These are phyloP conservation scores for Stenogyne calaminthoides DNA, from an alignment of 305 asterid species.

Conservation along the genomic window DNA sequence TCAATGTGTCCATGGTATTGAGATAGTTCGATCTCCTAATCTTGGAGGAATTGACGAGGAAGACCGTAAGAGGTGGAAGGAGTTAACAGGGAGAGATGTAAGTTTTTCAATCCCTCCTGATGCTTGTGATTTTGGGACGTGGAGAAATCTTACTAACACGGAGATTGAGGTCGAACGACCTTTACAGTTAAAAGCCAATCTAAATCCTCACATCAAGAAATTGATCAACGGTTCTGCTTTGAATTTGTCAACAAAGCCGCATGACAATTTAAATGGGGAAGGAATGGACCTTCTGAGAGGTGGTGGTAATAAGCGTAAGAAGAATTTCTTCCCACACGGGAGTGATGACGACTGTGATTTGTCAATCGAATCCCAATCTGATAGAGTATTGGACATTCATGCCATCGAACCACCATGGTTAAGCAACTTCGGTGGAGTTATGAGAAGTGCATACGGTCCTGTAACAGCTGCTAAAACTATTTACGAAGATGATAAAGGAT, in stretches of 20 bases:
- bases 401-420: slow-evolving; percentile 68
- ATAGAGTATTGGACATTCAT: slow-evolving; percentile 53
- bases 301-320: slow-evolving; percentile 47
- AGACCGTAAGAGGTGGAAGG: slow-evolving; percentile 76
- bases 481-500: slow-evolving; percentile 74
- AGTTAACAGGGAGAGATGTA: slow-evolving; percentile 68
- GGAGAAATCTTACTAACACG: slow-evolving; percentile 71
- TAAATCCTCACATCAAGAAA: slow-evolving; percentile 49
- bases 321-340: slow-evolving; percentile 61
- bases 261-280: slow-evolving; percentile 50
- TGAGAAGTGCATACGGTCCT: slow-evolving; percentile 69
- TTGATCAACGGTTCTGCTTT: slow-evolving; percentile 55
- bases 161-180: slow-evolving; percentile 74
- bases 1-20: slow-evolving; percentile 85
- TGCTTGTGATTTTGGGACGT: slow-evolving; percentile 68
- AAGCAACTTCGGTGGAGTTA: slow-evolving; percentile 61
- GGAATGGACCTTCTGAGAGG: slow-evolving; percentile 53
- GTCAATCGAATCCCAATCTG: slow-evolving; percentile 43
- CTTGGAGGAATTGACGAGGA: slow-evolving; percentile 62
- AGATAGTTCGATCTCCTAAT: slow-evolving; percentile 66
- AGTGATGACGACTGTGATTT: slow-evolving; percentile 57
- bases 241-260: slow-evolving; percentile 59
- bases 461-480: slow-evolving; percentile 81
- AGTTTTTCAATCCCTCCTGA: slow-evolving; percentile 60
- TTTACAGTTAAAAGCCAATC: slow-evolving; percentile 41